These are phyloP conservation scores for Suillus spraguei DNA, from an alignment of 768 basidiomycete species.

Conservation along the genomic window DNA sequence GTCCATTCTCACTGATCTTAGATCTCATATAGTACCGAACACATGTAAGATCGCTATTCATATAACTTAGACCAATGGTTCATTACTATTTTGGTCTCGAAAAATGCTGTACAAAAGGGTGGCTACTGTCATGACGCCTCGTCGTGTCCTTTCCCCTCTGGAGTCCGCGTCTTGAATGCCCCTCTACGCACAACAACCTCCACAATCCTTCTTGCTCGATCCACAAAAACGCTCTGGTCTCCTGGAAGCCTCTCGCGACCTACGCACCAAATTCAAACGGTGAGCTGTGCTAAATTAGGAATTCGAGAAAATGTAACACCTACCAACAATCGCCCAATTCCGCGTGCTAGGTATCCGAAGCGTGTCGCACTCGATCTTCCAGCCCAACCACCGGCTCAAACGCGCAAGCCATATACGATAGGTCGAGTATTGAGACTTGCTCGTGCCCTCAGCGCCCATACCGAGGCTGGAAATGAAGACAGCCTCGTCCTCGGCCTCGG, in stretches of 20 bases:
- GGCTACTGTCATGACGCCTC: constrained; percentile 28
- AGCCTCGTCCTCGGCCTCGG: constrained; percentile 27
- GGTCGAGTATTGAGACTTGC: constrained; percentile 70
- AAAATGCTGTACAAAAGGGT: neutral
- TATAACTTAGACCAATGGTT: neutral
- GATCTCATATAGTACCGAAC: neutral
- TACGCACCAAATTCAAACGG: constrained; percentile 12
- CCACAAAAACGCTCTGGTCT: constrained; percentile 15
- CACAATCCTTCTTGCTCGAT: constrained; percentile 56
- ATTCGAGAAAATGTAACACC: constrained; percentile 24
- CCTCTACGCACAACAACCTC: constrained; percentile 60
- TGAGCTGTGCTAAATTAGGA: neutral
- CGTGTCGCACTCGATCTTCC: constrained; percentile 84
- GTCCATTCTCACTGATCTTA: neutral
- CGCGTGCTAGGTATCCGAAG: constrained; percentile 92
- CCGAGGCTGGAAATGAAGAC: constrained; percentile 49
- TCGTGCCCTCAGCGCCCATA: constrained; percentile 62
- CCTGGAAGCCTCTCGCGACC: constrained; percentile 30
- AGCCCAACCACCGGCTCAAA: constrained; percentile 74
- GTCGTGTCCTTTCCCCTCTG: constrained; percentile 65
- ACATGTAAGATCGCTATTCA: neutral
- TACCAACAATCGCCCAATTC: constrained; percentile 91
- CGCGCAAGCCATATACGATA: constrained; percentile 89
- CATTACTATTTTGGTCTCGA: neutral
- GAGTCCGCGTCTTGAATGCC: constrained; percentile 68